Base-by-base conservation (phyloP, 2,329 filamentous ascomycete species). In the Arthrobotrys pseudoclavata region DNA sequence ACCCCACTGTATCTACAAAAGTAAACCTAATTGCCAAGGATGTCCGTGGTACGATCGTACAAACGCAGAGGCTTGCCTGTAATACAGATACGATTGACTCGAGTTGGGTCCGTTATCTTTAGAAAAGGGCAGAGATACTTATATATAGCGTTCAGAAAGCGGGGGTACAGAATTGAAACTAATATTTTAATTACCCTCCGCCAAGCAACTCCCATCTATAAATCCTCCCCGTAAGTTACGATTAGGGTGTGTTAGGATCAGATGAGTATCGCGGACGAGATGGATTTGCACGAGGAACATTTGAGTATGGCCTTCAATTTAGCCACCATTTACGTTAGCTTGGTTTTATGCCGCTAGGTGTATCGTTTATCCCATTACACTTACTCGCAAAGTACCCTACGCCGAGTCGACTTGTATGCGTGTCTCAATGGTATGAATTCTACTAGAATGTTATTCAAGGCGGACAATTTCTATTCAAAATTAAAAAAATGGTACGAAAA, bases 401-500 rank as follows among this genome's bases (percentile, higher is more conserved):
- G 13, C 64, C 64, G 1, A 68, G 64, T 18, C 18, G 34, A 20
- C n/a, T 57, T 1, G 64, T 13, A 4, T 45, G 48, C 13, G 47
- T 57, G 0, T 45, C 64, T 34, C 3, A 31, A 47, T 68, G 48
- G 64, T 57, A 45, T 22, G 50, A 57, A 20, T 57, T 57, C 9
- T 68, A 68, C 18, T 57, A 50, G 50, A 68, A 68, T 22, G 31
- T 47, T 1, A 57, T 68, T 42, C 50, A 13, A 6, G 50, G 45
- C 22, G 50, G 64, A 6, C 9, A 26, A 47, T 22, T 47, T 13
- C 12, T 57, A 1, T 47, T 45, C 10, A 29, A 15, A 20, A 47
- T 57, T 47, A 34, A 68, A 22, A n/a, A 45, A 68, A n/a, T 68
- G 50, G 64, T 50, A 68, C n/a, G 18, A 57, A 15, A 13, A 68